Evolutionary conservation across 805 yeast species (phyloP), one percentile per base, ranked within the genome.

Genomic region (Teunomyces gatunensis): DNA sequence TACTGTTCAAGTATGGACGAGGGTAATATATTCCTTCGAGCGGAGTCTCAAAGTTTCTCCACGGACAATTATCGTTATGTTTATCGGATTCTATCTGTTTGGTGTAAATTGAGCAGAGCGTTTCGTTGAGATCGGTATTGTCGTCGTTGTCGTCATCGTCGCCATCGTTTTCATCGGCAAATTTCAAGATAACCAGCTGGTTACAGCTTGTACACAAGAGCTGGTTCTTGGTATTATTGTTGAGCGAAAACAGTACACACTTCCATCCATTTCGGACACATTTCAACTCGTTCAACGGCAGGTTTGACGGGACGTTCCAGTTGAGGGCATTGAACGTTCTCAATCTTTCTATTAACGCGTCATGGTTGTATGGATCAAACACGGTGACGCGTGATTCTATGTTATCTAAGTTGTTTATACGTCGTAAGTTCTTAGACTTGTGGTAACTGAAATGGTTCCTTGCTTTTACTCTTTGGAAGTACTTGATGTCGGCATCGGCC

Each of bases 121-220:
- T 20, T 5, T 60, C 52, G 23, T 66, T 58, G 50, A 80, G 79
- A 1, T 75, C 71, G 10, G 80, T 73, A 1, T 87, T 64, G 54
- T 84, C 86, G 4, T 79, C 73, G 1, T 87, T 64, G 54, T 84
- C 86, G 4, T 79, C 84, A 54, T 80, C 81, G 0, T 79, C 64
- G 48, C 88, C 95, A n/a, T 80, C 84, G 35, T 34, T 33, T 11
- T 35, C 45, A 2, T 53, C 61, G 45, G 61, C 61, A 51, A 69
- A 72, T 41, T 56, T 58, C 12, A 72, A 54, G 2, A 63, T 52
- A 4, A 69, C 47, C 35, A 59, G 67, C 23, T 53, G 59, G 29
- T 57, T 57, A 42, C 77, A 73, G 11, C 59, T 54, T 0, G 68
- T 56, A 48, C 77, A 73, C 11, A 62, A 39, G 17, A 73, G 54